Conservation (phyloP, 2,329 filamentous ascomycete genomes). For the Phaeosphaeriaceae sp. region DNA sequence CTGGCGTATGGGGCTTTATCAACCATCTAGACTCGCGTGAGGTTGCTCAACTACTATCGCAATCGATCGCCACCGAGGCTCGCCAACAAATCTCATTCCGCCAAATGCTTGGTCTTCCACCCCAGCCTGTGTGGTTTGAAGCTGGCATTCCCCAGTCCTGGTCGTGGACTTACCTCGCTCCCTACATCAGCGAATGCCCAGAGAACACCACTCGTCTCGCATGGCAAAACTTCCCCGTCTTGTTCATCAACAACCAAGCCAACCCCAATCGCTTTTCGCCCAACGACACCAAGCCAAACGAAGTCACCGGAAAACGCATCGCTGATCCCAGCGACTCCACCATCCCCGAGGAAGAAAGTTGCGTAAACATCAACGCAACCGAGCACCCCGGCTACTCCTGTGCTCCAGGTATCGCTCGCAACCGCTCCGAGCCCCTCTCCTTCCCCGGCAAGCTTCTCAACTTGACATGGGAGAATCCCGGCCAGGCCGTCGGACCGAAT, state of each 20-base stretch:
- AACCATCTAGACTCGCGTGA: slow-evolving; percentile 78
- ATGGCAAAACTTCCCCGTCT: slow-evolving; percentile 83
- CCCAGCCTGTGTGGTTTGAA: slow-evolving; percentile 85
- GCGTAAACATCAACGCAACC: slow-evolving; percentile 62
- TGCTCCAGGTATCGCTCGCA: slow-evolving; percentile 68
- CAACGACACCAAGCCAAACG: slow-evolving; percentile 65
- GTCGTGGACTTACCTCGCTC: slow-evolving; percentile 82
- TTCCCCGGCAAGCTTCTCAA: slow-evolving; percentile 76
- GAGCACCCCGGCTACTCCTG: slow-evolving; percentile 65
- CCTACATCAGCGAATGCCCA: slow-evolving; percentile 80
- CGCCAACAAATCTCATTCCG: slow-evolving; percentile 86
- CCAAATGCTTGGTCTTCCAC: slow-evolving; percentile 79
- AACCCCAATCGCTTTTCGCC: slow-evolving; percentile 73
- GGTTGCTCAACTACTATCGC: slow-evolving; percentile 73
- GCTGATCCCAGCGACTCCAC: slow-evolving; percentile 61
- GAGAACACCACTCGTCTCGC: slow-evolving; percentile 73
- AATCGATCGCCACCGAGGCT: slow-evolving; percentile 79
- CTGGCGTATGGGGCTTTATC: slow-evolving; percentile 81
- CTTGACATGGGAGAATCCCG: slow-evolving; percentile 75
- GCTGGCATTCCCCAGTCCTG: slow-evolving; percentile 81
- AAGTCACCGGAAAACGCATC: slow-evolving; percentile 66
- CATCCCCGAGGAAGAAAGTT: slow-evolving; percentile 57
- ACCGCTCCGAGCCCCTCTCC: slow-evolving; percentile 73
- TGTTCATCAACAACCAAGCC: slow-evolving; percentile 76
- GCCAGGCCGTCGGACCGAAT: slow-evolving; percentile 74